Evolutionary conservation across 2,329 filamentous ascomycete species (phyloP).

Genomic region (Ceratocystis diversiconidia): DNA sequence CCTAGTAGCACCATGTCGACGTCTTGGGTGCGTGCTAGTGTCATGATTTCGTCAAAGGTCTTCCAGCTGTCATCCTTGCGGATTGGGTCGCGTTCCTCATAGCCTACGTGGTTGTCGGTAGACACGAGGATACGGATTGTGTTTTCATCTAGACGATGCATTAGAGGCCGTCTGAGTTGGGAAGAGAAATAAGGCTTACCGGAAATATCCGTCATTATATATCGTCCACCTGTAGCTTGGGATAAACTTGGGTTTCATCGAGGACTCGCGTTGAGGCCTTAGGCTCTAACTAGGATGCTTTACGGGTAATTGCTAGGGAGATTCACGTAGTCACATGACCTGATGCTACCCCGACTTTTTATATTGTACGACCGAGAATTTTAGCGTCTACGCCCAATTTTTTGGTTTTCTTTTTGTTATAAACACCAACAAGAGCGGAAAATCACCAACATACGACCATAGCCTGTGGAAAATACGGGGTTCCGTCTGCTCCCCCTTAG

Average conservation of each 20-base stretch:
- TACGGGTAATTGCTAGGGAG: not conserved
- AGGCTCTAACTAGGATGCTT: not conserved
- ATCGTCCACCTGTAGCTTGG: not conserved
- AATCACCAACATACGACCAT: constrained; percentile 1
- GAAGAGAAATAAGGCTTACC: not conserved
- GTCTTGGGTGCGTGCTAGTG: constrained; percentile 70
- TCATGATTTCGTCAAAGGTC: constrained; percentile 91
- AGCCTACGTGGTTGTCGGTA: constrained; percentile 96
- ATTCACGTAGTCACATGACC: not conserved
- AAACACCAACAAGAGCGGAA: not conserved
- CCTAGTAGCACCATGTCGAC: constrained; percentile 94
- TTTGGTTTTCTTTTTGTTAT: not conserved
- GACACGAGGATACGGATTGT: constrained; percentile 89
- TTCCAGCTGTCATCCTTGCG: constrained; percentile 97
- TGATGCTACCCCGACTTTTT: not conserved
- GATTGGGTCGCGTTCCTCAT: constrained; percentile 80
- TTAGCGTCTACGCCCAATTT: not conserved
- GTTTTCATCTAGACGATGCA: constrained; percentile 39
- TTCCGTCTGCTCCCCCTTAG: no score
- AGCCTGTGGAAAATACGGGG: constrained; percentile 4
- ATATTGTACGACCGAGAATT: not conserved
- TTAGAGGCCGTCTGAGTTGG: not conserved
- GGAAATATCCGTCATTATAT: not conserved
- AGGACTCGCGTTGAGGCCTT: not conserved
- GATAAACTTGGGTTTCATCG: not conserved